These are phyloP conservation scores for Bruguiera sexangula DNA, from an alignment of 345 rosid species.

Conservation along the genomic window DNA sequence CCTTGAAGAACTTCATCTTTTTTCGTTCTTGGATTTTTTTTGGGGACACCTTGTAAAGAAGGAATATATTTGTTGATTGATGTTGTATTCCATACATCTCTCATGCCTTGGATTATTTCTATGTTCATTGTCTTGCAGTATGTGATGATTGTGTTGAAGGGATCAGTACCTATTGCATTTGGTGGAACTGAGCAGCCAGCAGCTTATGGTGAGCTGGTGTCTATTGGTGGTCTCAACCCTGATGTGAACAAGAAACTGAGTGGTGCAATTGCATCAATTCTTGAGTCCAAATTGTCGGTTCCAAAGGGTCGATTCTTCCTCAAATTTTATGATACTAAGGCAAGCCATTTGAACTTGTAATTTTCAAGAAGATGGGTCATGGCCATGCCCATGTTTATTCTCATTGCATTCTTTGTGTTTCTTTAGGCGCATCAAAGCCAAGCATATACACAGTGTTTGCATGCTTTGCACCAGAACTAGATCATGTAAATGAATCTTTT, in stretches of 20 bases:
- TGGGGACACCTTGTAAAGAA: too few species aligned
- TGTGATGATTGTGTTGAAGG: constrained; percentile 98
- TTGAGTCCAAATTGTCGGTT: constrained; percentile 75
- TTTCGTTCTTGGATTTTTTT: too few species aligned
- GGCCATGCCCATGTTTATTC: constrained; percentile 35
- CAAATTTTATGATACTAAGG: constrained; percentile 90
- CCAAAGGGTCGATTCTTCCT: constrained; percentile 85
- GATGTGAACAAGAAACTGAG: constrained; percentile 85
- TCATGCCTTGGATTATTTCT: background rate
- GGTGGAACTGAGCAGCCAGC: constrained; percentile 96
- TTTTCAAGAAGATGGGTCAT: constrained; percentile 23
- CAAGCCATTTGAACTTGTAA: constrained; percentile 33
- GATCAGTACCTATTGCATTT: constrained; percentile 85
- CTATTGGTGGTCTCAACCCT: constrained; percentile 79
- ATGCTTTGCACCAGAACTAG: constrained; percentile 97
- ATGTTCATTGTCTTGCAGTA: constrained; percentile 46
- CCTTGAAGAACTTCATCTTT: too few species aligned
- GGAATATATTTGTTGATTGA: too few species aligned
- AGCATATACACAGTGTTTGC: constrained; percentile 99
- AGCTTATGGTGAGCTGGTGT: constrained; percentile 91
- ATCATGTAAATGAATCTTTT: constrained; percentile 50
- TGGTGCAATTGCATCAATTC: constrained; percentile 67
- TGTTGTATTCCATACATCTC: too few species aligned
- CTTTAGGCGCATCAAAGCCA: constrained; percentile 94
- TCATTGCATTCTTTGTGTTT: constrained; percentile 59